Percentiles rank a stretch among this genome's conserved stretches.
Conservation (phyloP, 116 monocot genomes). For the Trichopus zeylanicus region DNA sequence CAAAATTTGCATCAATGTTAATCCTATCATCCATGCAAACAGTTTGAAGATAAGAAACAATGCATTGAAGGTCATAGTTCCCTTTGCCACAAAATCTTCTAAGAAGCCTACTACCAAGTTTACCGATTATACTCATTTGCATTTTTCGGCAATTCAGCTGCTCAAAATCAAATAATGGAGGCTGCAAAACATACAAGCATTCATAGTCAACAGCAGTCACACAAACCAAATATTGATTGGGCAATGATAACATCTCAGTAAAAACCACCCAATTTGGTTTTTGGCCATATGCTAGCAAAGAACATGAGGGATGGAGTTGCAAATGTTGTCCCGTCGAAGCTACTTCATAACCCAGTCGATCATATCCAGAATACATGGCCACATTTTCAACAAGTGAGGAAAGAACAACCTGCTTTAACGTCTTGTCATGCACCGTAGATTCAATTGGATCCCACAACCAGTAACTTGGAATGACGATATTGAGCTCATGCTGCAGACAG, state of each 20-base stretch:
- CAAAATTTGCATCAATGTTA: slow-evolving; percentile 56
- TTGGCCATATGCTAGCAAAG: slow-evolving; percentile 60
- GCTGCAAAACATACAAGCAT: slow-evolving; percentile 27
- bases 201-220: slow-evolving; percentile 75
- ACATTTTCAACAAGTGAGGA: slow-evolving; percentile 73
- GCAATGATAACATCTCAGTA: slow-evolving; percentile 64
- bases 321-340: slow-evolving; percentile 66
- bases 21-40: slow-evolving; percentile 36
- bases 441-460: slow-evolving; percentile 73
- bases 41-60: slow-evolving; percentile 37
- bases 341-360: slow-evolving; percentile 79
- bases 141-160: slow-evolving; percentile 44
- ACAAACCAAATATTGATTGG: slow-evolving; percentile 80
- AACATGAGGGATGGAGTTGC: slow-evolving; percentile 86
- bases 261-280: slow-evolving; percentile 93
- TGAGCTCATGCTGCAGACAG: slow-evolving; percentile 72
- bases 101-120: slow-evolving; percentile 49
- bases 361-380: slow-evolving; percentile 78
- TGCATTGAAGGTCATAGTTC: slow-evolving; percentile 30
- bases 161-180: slow-evolving; percentile 46
- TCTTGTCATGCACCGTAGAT: slow-evolving; percentile 20
- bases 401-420: slow-evolving; percentile 68
- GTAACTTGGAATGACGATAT: slow-evolving; percentile 68
- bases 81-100: slow-evolving; percentile 74
- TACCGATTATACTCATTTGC: slow-evolving; percentile 41